Conservation (phyloP, 768 basidiomycete species). For the Lentinula boryana region DNA sequence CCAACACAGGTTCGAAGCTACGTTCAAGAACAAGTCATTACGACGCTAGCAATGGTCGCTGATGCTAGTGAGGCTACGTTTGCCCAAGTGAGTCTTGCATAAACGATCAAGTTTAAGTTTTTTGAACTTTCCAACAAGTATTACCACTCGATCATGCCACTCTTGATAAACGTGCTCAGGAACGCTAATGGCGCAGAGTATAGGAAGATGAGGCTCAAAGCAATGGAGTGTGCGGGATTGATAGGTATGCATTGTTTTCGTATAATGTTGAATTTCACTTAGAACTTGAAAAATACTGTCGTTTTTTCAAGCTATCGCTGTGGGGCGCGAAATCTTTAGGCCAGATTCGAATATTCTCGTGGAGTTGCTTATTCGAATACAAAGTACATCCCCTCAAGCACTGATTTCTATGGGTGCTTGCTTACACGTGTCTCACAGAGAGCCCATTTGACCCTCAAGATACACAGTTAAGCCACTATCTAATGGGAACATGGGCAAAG, state of each 20-base stretch:
- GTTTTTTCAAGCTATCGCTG: constrained; percentile 63
- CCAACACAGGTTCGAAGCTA: constrained; percentile 44
- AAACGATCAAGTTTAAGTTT: background rate
- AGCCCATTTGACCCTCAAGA: constrained; percentile 65
- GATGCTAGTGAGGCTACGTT: constrained; percentile 80
- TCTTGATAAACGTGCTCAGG: constrained; percentile 67
- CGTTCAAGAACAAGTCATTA: constrained; percentile 86
- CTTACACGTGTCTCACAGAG: constrained; percentile 31
- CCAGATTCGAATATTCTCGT: constrained; percentile 69
- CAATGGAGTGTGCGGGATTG: constrained; percentile 88
- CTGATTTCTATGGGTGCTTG: background rate
- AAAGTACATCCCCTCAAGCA: constrained; percentile 44
- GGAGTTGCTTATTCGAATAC: constrained; percentile 68
- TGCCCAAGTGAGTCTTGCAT: constrained; percentile 44
- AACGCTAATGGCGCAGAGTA: constrained; percentile 67
- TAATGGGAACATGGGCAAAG: constrained; percentile 87
- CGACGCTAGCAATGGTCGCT: constrained; percentile 85
- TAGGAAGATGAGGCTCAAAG: constrained; percentile 67
- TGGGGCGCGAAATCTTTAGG: constrained; percentile 74
- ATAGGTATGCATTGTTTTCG: constrained; percentile 49
- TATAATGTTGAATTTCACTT: background rate
- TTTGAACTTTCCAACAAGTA: constrained; percentile 35
- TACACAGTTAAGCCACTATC: constrained; percentile 64
- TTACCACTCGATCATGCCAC: constrained; percentile 75
- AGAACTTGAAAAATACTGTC: background rate